Evolutionary conservation across 1,139 yeast species (phyloP).

Genomic region (Spathaspora sp.): DNA sequence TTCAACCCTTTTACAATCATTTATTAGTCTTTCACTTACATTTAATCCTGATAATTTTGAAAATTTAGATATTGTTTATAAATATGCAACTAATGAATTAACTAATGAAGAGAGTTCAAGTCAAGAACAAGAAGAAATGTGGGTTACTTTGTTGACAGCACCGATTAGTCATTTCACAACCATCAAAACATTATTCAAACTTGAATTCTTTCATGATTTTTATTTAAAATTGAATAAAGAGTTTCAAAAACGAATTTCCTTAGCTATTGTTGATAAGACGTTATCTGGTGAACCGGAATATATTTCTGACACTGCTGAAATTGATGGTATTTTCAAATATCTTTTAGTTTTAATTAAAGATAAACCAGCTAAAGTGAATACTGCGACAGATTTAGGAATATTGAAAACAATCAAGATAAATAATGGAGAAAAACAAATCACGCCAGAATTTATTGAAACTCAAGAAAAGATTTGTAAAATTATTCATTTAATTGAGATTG

Average conservation of each 20-base stretch:
- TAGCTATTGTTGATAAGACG: conserved; percentile 43
- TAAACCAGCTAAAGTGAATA: conserved; percentile 25
- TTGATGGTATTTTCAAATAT: conserved; percentile 47
- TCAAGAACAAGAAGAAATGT: conserved; percentile 31
- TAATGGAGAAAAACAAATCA: conserved; percentile 30
- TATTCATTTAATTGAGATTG: conserved; percentile 57
- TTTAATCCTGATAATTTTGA: conserved; percentile 65
- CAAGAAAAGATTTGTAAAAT: conserved; percentile 72
- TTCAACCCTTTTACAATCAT: conserved; percentile 61
- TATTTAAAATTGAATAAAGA: conserved; percentile 31
- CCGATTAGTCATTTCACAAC: conserved; percentile 51
- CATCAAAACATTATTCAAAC: conserved; percentile 26
- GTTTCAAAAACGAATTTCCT: conserved; percentile 40
- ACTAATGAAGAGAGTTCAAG: conserved; percentile 12
- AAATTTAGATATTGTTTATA: conserved; percentile 61
- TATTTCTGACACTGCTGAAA: conserved; percentile 30
- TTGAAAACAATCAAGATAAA: conserved; percentile 32
- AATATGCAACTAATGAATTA: conserved; percentile 55
- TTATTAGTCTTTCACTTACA: conserved; percentile 61
- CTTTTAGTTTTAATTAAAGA: conserved; percentile 38
- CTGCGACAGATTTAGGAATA: conserved; percentile 40
- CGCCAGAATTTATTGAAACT: conserved; percentile 45
- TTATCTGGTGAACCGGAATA: conserved; percentile 20
- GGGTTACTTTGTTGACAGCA: conserved; percentile 55
- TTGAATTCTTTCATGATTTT: conserved; percentile 44